Evolutionary conservation across 2,329 filamentous ascomycete species (phyloP).

Genomic region (Trichoderma oligosporum): DNA sequence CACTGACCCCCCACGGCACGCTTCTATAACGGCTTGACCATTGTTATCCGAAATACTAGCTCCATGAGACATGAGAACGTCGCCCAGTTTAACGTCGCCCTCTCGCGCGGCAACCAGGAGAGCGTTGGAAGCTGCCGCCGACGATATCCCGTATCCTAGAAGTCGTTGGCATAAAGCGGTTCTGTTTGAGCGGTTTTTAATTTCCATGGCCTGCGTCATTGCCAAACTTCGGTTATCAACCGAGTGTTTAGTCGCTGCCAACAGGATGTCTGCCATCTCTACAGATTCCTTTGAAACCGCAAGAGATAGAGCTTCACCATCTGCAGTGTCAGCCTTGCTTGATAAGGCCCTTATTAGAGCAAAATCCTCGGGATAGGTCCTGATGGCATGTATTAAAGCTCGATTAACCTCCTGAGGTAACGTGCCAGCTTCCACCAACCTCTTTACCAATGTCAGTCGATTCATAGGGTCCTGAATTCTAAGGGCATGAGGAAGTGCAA

Average conservation of each 20-base stretch:
- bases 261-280: constrained; percentile 46
- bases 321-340: constrained; percentile 45
- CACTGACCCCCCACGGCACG: constrained; percentile 48
- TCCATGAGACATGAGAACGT: constrained; percentile 49
- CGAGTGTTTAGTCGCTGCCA: constrained; percentile 38
- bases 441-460: constrained; percentile 48
- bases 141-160: constrained; percentile 44
- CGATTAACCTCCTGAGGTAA: constrained; percentile 46
- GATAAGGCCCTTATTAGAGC: constrained; percentile 46
- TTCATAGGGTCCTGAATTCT: constrained; percentile 50
- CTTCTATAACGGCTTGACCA: constrained; percentile 53
- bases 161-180: constrained; percentile 44
- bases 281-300: constrained; percentile 45
- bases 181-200: constrained; percentile 39
- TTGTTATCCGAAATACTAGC: constrained; percentile 49
- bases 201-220: constrained; percentile 42
- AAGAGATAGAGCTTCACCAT: constrained; percentile 47
- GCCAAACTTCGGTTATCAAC: constrained; percentile 38
- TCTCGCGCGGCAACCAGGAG: constrained; percentile 50
- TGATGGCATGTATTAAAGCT: constrained; percentile 50
- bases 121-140: constrained; percentile 46
- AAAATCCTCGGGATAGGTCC: constrained; percentile 45
- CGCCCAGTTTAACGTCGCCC: constrained; percentile 49
- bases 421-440: constrained; percentile 48
- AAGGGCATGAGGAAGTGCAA: constrained; percentile 50